Percentiles rank a stretch among this genome's conserved stretches.
phyloP scores from a whole-genome alignment of 2,329 filamentous ascomycete species.

The Scytalidium lignicola region DNA sequence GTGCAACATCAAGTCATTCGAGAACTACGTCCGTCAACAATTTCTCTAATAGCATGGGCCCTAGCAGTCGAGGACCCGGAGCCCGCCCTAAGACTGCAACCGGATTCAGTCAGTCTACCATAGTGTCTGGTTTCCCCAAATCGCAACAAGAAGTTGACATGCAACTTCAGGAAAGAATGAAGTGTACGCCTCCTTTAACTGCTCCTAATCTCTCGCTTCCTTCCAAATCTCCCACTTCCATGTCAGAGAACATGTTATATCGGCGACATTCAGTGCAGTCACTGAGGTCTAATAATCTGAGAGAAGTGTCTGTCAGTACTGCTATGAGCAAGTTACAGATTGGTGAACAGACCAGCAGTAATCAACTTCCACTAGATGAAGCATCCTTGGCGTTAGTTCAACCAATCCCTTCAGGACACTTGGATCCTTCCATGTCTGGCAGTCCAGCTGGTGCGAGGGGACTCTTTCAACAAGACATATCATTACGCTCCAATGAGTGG shows the following conservation, averaged over 20 bases:
- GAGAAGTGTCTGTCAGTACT: constrained; percentile 32
- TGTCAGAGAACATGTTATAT: constrained; percentile 1
- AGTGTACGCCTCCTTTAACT: constrained; percentile 43
- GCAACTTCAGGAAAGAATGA: constrained; percentile 35
- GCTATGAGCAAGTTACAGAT: constrained; percentile 30
- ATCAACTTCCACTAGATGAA: constrained; percentile 7
- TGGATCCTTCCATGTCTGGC: too few species aligned
- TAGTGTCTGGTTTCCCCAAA: constrained; percentile 34
- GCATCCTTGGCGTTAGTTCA: background rate
- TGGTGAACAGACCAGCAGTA: constrained; percentile 14
- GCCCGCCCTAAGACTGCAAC: constrained; percentile 46
- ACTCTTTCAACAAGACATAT: background rate
- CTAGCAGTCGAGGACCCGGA: constrained; percentile 41
- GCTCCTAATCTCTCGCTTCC: constrained; percentile 21
- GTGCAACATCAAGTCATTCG: constrained; percentile 36
- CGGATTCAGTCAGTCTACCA: constrained; percentile 41
- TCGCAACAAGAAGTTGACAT: constrained; percentile 29
- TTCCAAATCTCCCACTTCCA: constrained; percentile 12
- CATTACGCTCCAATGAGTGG: background rate
- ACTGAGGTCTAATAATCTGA: constrained; percentile 10
- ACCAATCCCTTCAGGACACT: background rate
- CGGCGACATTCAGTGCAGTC: constrained; percentile 6
- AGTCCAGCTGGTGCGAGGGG: background rate
- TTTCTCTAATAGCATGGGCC: constrained; percentile 54
- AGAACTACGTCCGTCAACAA: constrained; percentile 39